Percentiles rank a stretch among this genome's conserved stretches.
phyloP scores from a whole-genome alignment of 1,284 basidiomycete genomes.

The Cystobasidiaceae sp. region DNA sequence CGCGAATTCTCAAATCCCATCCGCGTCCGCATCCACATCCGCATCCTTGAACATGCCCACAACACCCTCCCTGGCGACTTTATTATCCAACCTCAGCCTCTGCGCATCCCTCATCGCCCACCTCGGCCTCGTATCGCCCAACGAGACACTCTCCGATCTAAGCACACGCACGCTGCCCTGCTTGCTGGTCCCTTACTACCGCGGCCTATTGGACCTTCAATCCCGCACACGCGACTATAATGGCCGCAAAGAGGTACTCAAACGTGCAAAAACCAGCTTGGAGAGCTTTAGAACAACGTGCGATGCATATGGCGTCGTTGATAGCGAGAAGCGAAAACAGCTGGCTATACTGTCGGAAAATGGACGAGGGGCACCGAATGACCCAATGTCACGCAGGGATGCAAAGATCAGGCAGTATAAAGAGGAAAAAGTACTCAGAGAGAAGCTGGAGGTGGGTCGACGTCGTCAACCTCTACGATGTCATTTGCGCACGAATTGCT shows the following conservation, averaged over 20 bases:
- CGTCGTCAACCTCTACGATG: no score
- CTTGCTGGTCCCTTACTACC: slow-evolving; percentile 67
- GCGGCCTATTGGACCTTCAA: slow-evolving; percentile 66
- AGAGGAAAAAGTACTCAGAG: slow-evolving; percentile 58
- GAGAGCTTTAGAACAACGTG: slow-evolving; percentile 56
- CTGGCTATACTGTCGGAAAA: slow-evolving; percentile 11
- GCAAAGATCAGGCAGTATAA: slow-evolving; percentile 82
- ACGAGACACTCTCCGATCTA: slow-evolving; percentile 79
- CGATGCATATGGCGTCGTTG: slow-evolving; percentile 64
- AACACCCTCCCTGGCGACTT: background rate
- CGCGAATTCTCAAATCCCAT: background rate
- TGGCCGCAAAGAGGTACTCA: slow-evolving; percentile 58
- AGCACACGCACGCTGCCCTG: slow-evolving; percentile 73
- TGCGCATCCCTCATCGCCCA: slow-evolving; percentile 43
- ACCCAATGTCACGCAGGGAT: slow-evolving; percentile 67
- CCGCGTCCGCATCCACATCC: background rate
- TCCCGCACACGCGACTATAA: slow-evolving; percentile 57
- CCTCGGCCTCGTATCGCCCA: slow-evolving; percentile 74
- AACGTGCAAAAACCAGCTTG: slow-evolving; percentile 62
- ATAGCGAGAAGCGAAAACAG: slow-evolving; percentile 56
- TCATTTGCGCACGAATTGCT: no score
- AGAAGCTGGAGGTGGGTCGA: slow-evolving; percentile 64
- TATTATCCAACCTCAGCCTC: slow-evolving; percentile 19
- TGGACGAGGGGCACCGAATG: slow-evolving; percentile 45
- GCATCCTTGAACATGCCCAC: background rate